These are phyloP conservation scores for Chaetothyriales sp. DNA, from an alignment of 2,329 filamentous ascomycete genomes.

Conservation along the genomic window DNA sequence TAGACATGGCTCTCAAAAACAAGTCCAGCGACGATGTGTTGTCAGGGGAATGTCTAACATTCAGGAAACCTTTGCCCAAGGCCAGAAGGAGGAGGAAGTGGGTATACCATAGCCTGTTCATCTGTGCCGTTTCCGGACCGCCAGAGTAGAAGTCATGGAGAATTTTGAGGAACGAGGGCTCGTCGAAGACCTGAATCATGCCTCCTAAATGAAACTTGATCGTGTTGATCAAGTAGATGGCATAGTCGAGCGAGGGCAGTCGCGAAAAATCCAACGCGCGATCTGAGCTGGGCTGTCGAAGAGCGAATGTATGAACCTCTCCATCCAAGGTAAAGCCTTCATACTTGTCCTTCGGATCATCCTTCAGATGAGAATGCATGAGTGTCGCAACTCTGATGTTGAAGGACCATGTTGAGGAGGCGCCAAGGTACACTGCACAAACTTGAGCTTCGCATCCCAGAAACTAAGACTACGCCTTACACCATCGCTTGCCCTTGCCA, in stretches of 20 bases:
- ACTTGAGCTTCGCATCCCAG: too few species aligned
- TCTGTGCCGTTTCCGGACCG: slow-evolving; percentile 18
- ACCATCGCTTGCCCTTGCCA: too few species aligned
- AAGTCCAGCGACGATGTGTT: slow-evolving; percentile 36
- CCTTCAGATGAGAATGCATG: slow-evolving; percentile 35
- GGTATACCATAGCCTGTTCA: slow-evolving; percentile 35
- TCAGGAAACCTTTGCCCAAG: slow-evolving; percentile 42
- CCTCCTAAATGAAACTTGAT: slow-evolving; percentile 45
- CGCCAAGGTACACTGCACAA: too few species aligned
- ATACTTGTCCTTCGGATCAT: slow-evolving; percentile 39
- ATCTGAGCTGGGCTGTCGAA: too few species aligned
- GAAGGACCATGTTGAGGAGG: slow-evolving; percentile 46
- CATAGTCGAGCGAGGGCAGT: slow-evolving; percentile 41
- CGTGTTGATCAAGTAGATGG: slow-evolving; percentile 40
- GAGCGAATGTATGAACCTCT: slow-evolving; percentile 21
- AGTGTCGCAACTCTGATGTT: slow-evolving; percentile 36
- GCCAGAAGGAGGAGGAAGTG: slow-evolving; percentile 42
- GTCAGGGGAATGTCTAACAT: slow-evolving; percentile 24
- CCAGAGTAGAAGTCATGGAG: slow-evolving; percentile 32
- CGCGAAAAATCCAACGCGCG: slow-evolving; percentile 23
- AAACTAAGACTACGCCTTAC: too few species aligned
- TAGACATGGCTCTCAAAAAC: slow-evolving; percentile 33
- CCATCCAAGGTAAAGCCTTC: slow-evolving; percentile 41
- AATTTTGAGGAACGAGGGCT: slow-evolving; percentile 36
- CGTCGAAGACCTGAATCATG: slow-evolving; percentile 42